These are phyloP conservation scores for Entomortierella lignicola DNA, from an alignment of 192 early-diverging fungal species.

Conservation along the genomic window DNA sequence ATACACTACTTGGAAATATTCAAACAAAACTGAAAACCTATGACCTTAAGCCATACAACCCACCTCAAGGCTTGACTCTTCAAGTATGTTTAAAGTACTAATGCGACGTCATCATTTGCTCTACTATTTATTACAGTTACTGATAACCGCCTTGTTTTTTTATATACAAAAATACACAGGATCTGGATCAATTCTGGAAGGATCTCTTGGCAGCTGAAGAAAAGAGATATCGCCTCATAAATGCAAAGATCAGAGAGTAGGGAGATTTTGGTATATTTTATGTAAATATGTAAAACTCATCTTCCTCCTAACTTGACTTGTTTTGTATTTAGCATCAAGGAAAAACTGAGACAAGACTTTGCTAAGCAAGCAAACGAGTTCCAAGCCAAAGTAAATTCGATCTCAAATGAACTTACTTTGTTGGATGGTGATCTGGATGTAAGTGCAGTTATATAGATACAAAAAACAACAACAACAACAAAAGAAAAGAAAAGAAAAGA, in stretches of 20 bases:
- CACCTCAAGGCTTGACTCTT: constrained; percentile 77
- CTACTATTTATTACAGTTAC: background rate
- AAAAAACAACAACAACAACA: no score
- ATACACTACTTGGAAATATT: constrained; percentile 93
- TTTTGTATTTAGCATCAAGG: constrained; percentile 73
- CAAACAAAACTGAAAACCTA: constrained; percentile 98
- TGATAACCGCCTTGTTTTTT: background rate
- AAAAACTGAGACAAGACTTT: constrained; percentile 80
- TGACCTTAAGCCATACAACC: constrained; percentile 85
- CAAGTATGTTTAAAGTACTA: constrained; percentile 43
- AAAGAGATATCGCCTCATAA: constrained; percentile 82
- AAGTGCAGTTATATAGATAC: no score
- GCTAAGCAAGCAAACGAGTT: constrained; percentile 88
- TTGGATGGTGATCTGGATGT: constrained; percentile 87
- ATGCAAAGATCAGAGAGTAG: constrained; percentile 86
- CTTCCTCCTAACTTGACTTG: background rate
- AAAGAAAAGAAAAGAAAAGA: no score
- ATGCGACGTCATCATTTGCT: background rate
- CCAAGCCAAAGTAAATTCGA: constrained; percentile 74
- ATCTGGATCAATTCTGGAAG: constrained; percentile 86
- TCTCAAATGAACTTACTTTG: constrained; percentile 71
- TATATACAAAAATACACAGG: no score
- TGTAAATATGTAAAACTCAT: no score
- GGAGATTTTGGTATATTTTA: constrained; percentile 5
- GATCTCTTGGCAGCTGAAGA: constrained; percentile 80